Percentiles rank a stretch among this genome's conserved stretches.
Conservation (phyloP, 352 stramenopile species). For the Phytophthora ramorum region DNA sequence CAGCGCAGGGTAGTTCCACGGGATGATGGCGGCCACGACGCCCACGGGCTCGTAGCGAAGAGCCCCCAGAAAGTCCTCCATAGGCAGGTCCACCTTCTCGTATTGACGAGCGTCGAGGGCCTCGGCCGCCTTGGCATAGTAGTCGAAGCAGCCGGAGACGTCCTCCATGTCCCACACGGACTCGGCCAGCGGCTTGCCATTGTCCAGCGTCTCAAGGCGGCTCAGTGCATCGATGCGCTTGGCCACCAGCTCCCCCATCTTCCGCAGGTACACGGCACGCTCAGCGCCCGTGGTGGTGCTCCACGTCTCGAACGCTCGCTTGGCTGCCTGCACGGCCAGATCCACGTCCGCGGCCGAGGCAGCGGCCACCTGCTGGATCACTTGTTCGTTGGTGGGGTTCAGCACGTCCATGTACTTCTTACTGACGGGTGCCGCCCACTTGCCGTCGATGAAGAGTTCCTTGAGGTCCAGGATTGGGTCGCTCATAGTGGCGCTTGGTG, state of each 20-base stretch:
- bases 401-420: constrained; percentile 66
- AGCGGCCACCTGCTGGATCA: constrained; percentile 59
- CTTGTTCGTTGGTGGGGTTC: constrained; percentile 59
- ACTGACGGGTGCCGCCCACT: constrained; percentile 51
- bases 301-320: constrained; percentile 43
- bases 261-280: constrained; percentile 59
- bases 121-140: constrained; percentile 34
- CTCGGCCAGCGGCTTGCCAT: constrained; percentile 69
- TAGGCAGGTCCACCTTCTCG: constrained; percentile 49
- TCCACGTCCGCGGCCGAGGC: constrained; percentile 56
- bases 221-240: background rate
- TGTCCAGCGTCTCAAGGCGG: constrained; percentile 69
- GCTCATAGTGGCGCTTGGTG: too few species aligned
- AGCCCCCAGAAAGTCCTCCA: constrained; percentile 53
- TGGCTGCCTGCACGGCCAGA: constrained; percentile 48
- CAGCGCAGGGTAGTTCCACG: constrained; percentile 45
- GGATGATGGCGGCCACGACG: constrained; percentile 72
- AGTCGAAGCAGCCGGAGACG: constrained; percentile 54
- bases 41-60: constrained; percentile 76
- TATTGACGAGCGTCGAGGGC: constrained; percentile 51
- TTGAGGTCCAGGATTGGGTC: constrained; percentile 46
- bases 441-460: constrained; percentile 70
- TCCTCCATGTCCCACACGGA: constrained; percentile 79
- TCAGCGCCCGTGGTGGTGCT: constrained; percentile 44
- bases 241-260: too few species aligned